Base-by-base conservation (phyloP, 495 filamentous ascomycete genomes). In the Penicillium chermesinum region DNA sequence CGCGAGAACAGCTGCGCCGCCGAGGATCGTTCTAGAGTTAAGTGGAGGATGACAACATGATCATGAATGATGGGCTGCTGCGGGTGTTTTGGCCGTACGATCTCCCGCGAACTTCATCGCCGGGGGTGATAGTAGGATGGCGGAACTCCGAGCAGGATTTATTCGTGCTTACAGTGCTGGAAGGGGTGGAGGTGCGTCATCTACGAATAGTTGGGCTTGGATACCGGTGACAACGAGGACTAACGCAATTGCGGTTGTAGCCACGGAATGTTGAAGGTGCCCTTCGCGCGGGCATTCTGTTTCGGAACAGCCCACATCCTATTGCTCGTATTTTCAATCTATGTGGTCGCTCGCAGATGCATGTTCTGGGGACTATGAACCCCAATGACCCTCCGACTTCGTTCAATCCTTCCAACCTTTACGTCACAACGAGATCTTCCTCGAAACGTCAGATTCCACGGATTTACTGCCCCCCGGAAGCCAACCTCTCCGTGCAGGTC, bases 21-120 rank as follows among this genome's bases (percentile, higher is more conserved):
- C 81, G 93, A 61, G 93, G 93, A 51, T 97, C 93, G 49, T 97
- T 97, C 74, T 98, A 81, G 75, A 35, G 52, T 52, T 51, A 46
- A 55, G 61, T 71, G 74, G 75, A 84, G 80, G 84, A 91, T 89
- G 85, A 81, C 84, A 89, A 79, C 74, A 95, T 87, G 81, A 73
- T 81, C 65, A 76, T 74, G 70, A 70, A 74, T 52, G 87, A 95
- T 89, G 88, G 87, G 56, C 74, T 97, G 75, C 86, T 97, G 81
- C 86, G 93, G 67, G 81, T 99, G 73, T 97, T 99, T 70, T 99
- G 93, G 93, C 93, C 93, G 52, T 84, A 85, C 50, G 90, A 97
- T 72, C 81, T 87, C 32, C 75, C 83, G 18, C 80, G 83, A 61
- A 85, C 78, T 17, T 82, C 82, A 43, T 71, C 75, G 16, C 78